Evolutionary conservation across 2,329 filamentous ascomycete species (phyloP).

Genomic region (Botrytis porri): DNA sequence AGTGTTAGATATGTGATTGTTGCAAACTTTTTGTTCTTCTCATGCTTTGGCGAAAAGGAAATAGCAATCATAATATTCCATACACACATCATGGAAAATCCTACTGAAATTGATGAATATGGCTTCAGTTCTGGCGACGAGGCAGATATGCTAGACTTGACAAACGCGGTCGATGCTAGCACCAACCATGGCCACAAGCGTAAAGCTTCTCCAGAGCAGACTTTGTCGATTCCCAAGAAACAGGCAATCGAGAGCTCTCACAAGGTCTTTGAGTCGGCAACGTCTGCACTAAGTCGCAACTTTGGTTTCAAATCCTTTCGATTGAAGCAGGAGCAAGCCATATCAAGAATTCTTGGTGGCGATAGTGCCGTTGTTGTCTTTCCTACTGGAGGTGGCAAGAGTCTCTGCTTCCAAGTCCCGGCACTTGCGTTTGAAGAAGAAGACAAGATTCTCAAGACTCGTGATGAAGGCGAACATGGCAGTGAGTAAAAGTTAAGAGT

Average conservation of each 20-base stretch:
- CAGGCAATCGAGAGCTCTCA: background rate
- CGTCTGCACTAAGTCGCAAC: conserved; percentile 39
- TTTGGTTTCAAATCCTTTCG: conserved; percentile 45
- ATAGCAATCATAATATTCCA: background rate
- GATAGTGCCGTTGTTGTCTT: conserved; percentile 45
- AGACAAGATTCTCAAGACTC: conserved; percentile 36
- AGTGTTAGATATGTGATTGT: background rate
- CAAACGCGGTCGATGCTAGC: conserved; percentile 6
- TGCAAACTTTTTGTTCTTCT: background rate
- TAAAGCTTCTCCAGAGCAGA: conserved; percentile 14
- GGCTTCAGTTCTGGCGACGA: conserved; percentile 27
- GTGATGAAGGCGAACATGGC: conserved; percentile 37
- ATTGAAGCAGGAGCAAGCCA: conserved; percentile 46
- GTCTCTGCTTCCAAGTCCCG: conserved; percentile 45
- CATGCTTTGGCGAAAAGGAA: background rate
- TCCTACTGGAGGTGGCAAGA: conserved; percentile 45
- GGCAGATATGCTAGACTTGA: conserved; percentile 23
- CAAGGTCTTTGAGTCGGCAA: conserved; percentile 28
- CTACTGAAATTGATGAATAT: conserved; percentile 22
- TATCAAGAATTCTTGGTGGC: conserved; percentile 44
- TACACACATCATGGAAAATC: background rate
- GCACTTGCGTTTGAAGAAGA: conserved; percentile 44
- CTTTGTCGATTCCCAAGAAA: conserved; percentile 15
- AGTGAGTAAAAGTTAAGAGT: conserved; percentile 24
- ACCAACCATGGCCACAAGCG: conserved; percentile 14